phyloP scores from a whole-genome alignment of 805 yeast genomes.

The Cyberlindnera misumaiensis region DNA sequence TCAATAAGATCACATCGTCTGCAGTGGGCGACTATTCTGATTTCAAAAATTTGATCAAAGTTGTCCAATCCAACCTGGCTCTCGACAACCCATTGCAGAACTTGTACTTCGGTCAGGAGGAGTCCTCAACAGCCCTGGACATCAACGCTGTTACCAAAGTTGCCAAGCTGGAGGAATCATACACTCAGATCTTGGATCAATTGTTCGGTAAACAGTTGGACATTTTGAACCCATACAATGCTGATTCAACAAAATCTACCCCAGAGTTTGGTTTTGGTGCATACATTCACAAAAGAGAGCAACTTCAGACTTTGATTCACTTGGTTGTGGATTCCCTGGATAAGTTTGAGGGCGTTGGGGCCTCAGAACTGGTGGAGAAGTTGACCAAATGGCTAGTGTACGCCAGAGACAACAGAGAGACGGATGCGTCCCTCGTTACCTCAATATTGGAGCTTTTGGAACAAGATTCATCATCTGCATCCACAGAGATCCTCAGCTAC shows the following conservation, averaged over 20 bases:
- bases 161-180: constrained; percentile 60
- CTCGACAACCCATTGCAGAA: constrained; percentile 54
- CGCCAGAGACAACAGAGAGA: constrained; percentile 28
- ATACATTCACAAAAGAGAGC: constrained; percentile 51
- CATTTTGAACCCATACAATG: constrained; percentile 52
- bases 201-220: constrained; percentile 49
- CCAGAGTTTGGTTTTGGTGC: constrained; percentile 90
- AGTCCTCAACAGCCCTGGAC: constrained; percentile 6
- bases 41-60: constrained; percentile 16
- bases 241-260: constrained; percentile 39
- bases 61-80: constrained; percentile 44
- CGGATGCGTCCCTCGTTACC: constrained; percentile 4
- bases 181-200: constrained; percentile 67
- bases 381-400: constrained; percentile 67
- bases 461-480: constrained; percentile 34
- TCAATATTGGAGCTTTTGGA: constrained; percentile 33
- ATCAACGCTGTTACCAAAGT: constrained; percentile 33
- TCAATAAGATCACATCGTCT: constrained; percentile 50
- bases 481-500: constrained; percentile 39
- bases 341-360: constrained; percentile 36
- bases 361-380: constrained; percentile 43
- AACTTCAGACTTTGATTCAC: constrained; percentile 28
- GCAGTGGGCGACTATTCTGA: constrained; percentile 32
- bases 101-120: constrained; percentile 46
- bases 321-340: constrained; percentile 26